Evolutionary conservation across 2,329 filamentous ascomycete species (phyloP).

Genomic region (Penicillium sumatraense): DNA sequence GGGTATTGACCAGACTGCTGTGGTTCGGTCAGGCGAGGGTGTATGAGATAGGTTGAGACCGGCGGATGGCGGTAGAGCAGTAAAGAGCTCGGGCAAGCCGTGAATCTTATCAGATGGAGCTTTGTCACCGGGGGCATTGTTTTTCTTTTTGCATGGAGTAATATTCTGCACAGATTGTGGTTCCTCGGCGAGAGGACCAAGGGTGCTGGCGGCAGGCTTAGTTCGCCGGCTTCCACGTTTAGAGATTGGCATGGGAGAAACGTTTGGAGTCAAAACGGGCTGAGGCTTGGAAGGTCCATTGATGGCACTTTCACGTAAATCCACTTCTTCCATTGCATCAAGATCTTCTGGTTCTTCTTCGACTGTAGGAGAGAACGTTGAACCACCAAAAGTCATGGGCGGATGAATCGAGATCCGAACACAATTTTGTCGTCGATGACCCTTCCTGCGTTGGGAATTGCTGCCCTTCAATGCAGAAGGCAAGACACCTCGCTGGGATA

Average conservation of each 20-base stretch:
- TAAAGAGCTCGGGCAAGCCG: slow-evolving; percentile 30
- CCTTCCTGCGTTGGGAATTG: slow-evolving; percentile 39
- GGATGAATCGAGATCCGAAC: slow-evolving; percentile 47
- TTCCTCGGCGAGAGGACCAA: slow-evolving; percentile 28
- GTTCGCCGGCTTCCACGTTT: slow-evolving; percentile 26
- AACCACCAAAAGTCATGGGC: slow-evolving; percentile 38
- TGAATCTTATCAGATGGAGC: slow-evolving; percentile 23
- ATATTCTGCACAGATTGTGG: slow-evolving; percentile 19
- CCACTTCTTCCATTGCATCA: slow-evolving; percentile 37
- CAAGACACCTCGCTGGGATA: slow-evolving; percentile 27
- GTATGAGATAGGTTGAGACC: slow-evolving; percentile 29
- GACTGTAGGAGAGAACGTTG: slow-evolving; percentile 38
- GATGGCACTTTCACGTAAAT: slow-evolving; percentile 28
- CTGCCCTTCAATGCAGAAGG: slow-evolving; percentile 39
- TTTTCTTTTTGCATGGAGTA: slow-evolving; percentile 32
- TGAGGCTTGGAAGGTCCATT: slow-evolving; percentile 19
- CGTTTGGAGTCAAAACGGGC: slow-evolving; percentile 13
- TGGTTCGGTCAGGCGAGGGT: slow-evolving; percentile 35
- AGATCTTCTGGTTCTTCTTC: slow-evolving; percentile 42
- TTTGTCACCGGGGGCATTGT: slow-evolving; percentile 21
- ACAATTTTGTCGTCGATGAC: slow-evolving; percentile 49
- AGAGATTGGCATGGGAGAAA: slow-evolving; percentile 16
- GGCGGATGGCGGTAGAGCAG: slow-evolving; percentile 25
- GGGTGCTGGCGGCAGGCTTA: slow-evolving; percentile 22
- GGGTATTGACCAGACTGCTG: slow-evolving; percentile 31